Conservation (phyloP, 2,329 filamentous ascomycete genomes). For the Fusarium burgessii region DNA sequence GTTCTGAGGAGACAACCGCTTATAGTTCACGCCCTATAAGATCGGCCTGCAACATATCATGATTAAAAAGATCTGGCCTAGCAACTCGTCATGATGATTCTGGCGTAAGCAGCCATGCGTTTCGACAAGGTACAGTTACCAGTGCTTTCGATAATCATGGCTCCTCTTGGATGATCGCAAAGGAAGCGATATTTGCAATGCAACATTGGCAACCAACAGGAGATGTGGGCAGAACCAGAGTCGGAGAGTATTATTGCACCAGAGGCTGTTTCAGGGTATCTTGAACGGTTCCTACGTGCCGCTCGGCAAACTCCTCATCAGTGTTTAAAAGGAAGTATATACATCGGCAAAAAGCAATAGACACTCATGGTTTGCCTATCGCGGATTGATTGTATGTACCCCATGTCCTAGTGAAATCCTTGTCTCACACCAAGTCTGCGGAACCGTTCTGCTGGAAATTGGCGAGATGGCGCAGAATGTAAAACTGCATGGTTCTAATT, state of each 20-base stretch:
- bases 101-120: background rate
- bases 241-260: background rate
- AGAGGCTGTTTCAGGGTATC: conserved; percentile 12
- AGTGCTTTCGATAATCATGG: background rate
- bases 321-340: background rate
- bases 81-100: background rate
- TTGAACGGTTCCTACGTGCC: background rate
- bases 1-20: background rate
- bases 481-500: conserved; percentile 3
- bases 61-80: background rate
- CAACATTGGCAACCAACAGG: conserved; percentile 7
- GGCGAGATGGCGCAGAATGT: conserved; percentile 29
- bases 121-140: conserved; percentile 4
- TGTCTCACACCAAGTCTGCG: conserved; percentile 13
- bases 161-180: background rate
- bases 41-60: background rate
- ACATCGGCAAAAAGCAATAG: conserved; percentile 1
- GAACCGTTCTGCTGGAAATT: conserved; percentile 40
- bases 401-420: conserved; percentile 11
- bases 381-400: conserved; percentile 1
- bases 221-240: background rate
- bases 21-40: background rate
- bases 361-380: conserved; percentile 20
- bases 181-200: conserved; percentile 15
- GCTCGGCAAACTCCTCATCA: background rate